Evolutionary conservation across 768 basidiomycete genomes (phyloP), one percentile per base, ranked within the genome.

Genomic region (Mycena haematopus): DNA sequence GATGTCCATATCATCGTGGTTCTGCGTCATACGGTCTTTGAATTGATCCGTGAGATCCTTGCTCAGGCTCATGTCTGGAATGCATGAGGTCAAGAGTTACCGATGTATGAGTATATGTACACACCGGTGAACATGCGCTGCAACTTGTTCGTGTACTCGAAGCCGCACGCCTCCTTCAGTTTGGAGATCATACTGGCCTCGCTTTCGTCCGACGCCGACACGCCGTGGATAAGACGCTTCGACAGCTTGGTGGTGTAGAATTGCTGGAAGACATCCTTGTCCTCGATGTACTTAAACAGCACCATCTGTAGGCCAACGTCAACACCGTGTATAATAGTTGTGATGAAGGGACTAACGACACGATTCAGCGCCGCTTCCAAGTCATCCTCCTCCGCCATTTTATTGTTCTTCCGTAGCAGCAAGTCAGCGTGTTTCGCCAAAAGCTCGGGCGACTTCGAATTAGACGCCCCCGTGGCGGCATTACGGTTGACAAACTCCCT

Each of bases 141-240:
- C 52, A 99, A 79, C 76, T 98, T 98, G 78, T 91, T 91, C 38
- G 95, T 97, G 76, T 98, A 97, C 70, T 98, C 96, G 78, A 94
- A 95, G 57, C 96, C 96, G 70, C 93, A 97, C 9, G 92, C 92
- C 71, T 96, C 95, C 81, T 97, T 98, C 69, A 99, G 77, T 77
- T 97, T 98, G 52, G 93, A 91, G 68, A 98, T 97, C 96, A 99
- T 99, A 75, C 91, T 95, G 25, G 93, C 90, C 74, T 99, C 96
- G 52, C 90, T 91, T 76, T 99, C 96, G 69, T 98, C 96, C 2
- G 96, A 98, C 8, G 93, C 93, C 13, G 95, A 98, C 3, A 92
- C 87, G 14, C 87, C 87, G 68, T 93, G 89, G 68, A 99, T 94
- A 25, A 99, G 87, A 63, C 96, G 94, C 73, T 92, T 93, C 36